Conservation (phyloP, 176 grass and related monocot genomes). For the Phoenix roebelenii region DNA sequence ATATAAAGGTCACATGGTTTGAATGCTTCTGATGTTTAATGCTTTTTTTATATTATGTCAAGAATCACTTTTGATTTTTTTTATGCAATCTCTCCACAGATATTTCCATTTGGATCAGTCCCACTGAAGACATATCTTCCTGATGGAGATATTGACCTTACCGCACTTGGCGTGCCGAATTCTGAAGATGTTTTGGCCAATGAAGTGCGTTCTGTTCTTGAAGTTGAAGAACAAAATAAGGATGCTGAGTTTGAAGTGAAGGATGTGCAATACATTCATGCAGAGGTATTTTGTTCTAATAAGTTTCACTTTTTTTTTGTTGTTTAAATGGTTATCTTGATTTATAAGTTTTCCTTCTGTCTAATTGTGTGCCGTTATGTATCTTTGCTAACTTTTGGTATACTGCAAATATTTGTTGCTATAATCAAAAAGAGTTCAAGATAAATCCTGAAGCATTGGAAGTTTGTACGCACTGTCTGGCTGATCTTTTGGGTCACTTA, state of each 20-base stretch:
- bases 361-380: no score
- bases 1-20: no score
- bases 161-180: slow-evolving; percentile 24
- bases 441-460: no score
- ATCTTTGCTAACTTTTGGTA: no score
- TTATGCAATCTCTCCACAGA: slow-evolving; percentile 16
- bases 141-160: slow-evolving; percentile 92
- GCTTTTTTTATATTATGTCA: no score
- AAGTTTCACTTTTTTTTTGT: slow-evolving; percentile 17
- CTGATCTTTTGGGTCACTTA: no score
- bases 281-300: slow-evolving; percentile 51
- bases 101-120: slow-evolving; percentile 77
- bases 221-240: slow-evolving; percentile 44
- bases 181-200: slow-evolving; percentile 62
- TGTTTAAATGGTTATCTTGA: neutral
- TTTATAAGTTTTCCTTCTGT: no score
- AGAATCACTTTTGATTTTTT: no score
- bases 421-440: no score
- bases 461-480: no score
- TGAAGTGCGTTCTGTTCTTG: slow-evolving; percentile 44
- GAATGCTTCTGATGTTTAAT: no score
- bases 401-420: no score
- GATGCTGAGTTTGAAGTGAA: slow-evolving; percentile 71
- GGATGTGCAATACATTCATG: slow-evolving; percentile 82
- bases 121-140: slow-evolving; percentile 95